phyloP scores from a whole-genome alignment of 2,329 filamentous ascomycete genomes.

The Fusarium armeniacum region DNA sequence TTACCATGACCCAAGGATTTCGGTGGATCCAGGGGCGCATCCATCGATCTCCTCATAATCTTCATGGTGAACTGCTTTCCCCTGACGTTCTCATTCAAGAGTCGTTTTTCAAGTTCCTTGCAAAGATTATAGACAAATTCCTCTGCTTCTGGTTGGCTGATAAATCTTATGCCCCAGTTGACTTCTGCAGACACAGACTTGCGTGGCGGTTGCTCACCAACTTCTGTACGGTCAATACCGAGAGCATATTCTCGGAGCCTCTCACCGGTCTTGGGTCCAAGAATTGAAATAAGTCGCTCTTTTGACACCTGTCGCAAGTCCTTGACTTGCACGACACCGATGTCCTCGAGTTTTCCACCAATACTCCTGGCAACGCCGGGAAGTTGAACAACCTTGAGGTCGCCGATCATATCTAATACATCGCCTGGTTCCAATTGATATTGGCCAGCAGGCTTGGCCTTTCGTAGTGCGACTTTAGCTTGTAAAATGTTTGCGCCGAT shows the following conservation, averaged over 20 bases:
- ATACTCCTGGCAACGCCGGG: constrained; percentile 95
- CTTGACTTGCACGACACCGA: constrained; percentile 84
- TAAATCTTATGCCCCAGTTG: constrained; percentile 97
- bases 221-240: constrained; percentile 87
- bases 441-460: constrained; percentile 94
- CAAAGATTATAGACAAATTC: constrained; percentile 90
- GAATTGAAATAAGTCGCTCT: constrained; percentile 77
- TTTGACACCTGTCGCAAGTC: constrained; percentile 84
- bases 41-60: constrained; percentile 87
- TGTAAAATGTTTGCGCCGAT: constrained; percentile 92
- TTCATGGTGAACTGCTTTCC: constrained; percentile 93
- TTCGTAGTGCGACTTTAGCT: constrained; percentile 90
- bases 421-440: constrained; percentile 88
- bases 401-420: constrained; percentile 80
- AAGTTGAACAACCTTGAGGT: constrained; percentile 82
- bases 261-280: constrained; percentile 94
- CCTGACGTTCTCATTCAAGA: constrained; percentile 87
- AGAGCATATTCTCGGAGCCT: constrained; percentile 91
- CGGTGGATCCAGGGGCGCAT: constrained; percentile 89
- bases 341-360: constrained; percentile 86
- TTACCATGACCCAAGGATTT: constrained; percentile 97
- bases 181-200: constrained; percentile 98
- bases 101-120: constrained; percentile 83
- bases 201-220: constrained; percentile 85
- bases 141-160: constrained; percentile 91